Base-by-base conservation (phyloP, 148 eudicot species). In the Camellia granthamiana region DNA sequence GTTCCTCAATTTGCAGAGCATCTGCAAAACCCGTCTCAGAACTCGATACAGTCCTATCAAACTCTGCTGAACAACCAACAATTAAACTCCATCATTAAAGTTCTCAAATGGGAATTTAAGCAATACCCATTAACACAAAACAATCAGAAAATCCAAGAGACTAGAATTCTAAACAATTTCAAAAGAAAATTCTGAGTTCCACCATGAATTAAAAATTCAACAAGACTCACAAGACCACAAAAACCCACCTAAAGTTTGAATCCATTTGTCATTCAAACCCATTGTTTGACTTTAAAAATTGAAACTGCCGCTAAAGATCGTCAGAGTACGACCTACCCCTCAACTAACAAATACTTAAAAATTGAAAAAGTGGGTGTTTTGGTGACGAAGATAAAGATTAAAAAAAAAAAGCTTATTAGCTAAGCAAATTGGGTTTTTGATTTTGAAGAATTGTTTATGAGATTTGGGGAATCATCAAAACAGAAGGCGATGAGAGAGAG, bases 211-310 rank as follows among this genome's bases (percentile, higher is more conserved):
- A 5, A 69, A 68, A 69, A 13, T 3, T 60, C 21, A 75, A 7
- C 23, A 8, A 23, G 77, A 41, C 49, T 30, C 52, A 49, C 41
- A n/a, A 3, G 82, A 83, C 85, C 87, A 82, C 76, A 79, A 78
- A 73, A 77, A 65, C 77, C 72, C 62, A 87, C 88, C 88, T 79
- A 87, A 82, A 61, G 61, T 71, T 43, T 72, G 76, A 76, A 82
- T 74, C 69, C 75, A 78, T 59, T 58, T 30, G 67, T 75, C 47
- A 71, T 82, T 87, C 74, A 80, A 85, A 64, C 79, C 81, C 85
- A 79, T 85, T 81, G n/a, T 56, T n/a, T 58, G 75, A 67, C 63
- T 42, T 6, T 19, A 72, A 72, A 80, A 69, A 82, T 74, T n/a
- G 41, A 64, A 80, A 79, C 19, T 66, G 81, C 85, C 86, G 84